Base-by-base conservation (phyloP, 2,329 filamentous ascomycete genomes). In the Golovinomyces cichoracearum region DNA sequence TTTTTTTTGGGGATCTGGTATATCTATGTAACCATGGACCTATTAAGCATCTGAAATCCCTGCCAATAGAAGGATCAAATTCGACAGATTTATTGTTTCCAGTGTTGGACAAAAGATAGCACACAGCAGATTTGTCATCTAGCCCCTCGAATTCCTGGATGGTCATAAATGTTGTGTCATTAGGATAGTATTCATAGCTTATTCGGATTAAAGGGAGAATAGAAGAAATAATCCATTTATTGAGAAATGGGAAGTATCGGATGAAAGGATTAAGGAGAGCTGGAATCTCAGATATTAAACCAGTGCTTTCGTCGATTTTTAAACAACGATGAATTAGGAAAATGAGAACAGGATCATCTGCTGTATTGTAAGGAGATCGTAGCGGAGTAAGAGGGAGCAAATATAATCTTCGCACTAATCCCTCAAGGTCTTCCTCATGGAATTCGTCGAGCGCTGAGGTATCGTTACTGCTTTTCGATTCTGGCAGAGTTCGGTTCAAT, bases 11-110 rank as follows among this genome's bases (percentile, higher is more conserved):
- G 53, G 63, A 60, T 51, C 69, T 71, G 19, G 63, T 68, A 47
- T 75, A 68, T 42, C 74, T 75, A 56, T 80, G 76, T 45, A 85
- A 65, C 81, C 81, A 88, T 1, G 82, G 81, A 0, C 76, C 77
- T 46, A 86, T 64, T 33, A 86, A 58, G 0, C 76, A 73, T 52
- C 73, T 72, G 49, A 86, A 58, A 57, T 85, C 80, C 50, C 79
- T 71, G 1, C 73, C 75, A 45, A 78, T 59, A 33, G 66, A 59
- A 1, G 55, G 50, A 17, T 64, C 52, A 17, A 46, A 33, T 7
- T 51, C 31, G 17, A 49, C 48, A 12, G 37, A 50, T 12, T 50
- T 45, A 22, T 48, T 42, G 17, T 50, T 50, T 17, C 49, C 68
- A 1, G 73, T 76, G 48, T 71, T 69, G 6, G 70, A 71, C 4